Base-by-base conservation (phyloP, 139 green algal genomes). In the Micractinium sp. region DNA sequence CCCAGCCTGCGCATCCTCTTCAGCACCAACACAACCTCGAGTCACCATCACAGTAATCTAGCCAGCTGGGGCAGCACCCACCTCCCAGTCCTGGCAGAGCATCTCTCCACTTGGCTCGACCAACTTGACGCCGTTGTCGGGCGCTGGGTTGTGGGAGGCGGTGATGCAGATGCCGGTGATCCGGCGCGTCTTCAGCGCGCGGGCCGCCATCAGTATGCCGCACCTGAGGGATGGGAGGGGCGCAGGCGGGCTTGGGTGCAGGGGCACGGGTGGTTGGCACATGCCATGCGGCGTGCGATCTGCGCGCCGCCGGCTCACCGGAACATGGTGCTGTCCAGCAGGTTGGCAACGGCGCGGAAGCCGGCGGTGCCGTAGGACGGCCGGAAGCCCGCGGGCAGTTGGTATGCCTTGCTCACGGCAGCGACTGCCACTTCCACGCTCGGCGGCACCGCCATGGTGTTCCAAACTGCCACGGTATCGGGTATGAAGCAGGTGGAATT, bases 71-170 rank as follows among this genome's bases (percentile, higher is more conserved):
- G 1, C 39, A 60, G 3, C n/a, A 88, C 82, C 66, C 66, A 93
- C 91, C 90, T 96, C 92, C 90, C 90, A 97, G 35, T 69, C 82
- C 69, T 91, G 89, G 60, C 77, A 75, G 73, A 98, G 89, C 96
- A 98, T 98, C 74, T 95, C 93, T 0, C 97, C 96, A 18, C 85
- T 90, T 5, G 95, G 95, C n/a, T 98, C 97, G 9, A 98, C 93
- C 69, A 99, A 93, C 90, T 99, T 99, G 36, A 99, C 95, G 38
- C 98, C 98, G 87, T 99, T 99, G 94, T 99, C 98, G 5, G 85
- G 71, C 22, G 92, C 95, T 3, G 97, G 97, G 90, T 99, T 99
- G 93, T 99, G 98, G 3, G 95, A 98, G 36, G 98, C 98, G 9
- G 98, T 99, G 76, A 99, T 94, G 93, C 99, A 96, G n/a, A 99